Percentiles rank a stretch among this genome's conserved stretches.
These are phyloP conservation scores for Chytridium lagenaria DNA, from an alignment of 371 early-diverging fungal species.

Conservation along the genomic window DNA sequence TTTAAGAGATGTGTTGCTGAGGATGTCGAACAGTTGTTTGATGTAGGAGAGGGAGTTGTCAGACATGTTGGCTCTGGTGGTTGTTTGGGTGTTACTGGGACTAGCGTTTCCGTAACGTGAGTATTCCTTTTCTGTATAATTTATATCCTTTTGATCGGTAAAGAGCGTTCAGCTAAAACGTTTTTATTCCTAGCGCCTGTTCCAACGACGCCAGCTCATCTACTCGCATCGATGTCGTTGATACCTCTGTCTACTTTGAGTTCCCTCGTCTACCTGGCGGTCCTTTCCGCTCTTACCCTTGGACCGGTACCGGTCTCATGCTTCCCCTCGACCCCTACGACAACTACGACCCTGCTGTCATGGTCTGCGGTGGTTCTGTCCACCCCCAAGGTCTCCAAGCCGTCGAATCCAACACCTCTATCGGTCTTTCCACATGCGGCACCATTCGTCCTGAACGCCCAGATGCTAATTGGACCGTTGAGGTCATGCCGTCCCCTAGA, in stretches of 20 bases:
- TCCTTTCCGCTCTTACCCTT: conserved; percentile 62
- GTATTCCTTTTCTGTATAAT: neutral
- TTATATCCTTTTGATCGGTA: neutral
- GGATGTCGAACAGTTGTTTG: neutral
- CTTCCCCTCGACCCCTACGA: conserved; percentile 63
- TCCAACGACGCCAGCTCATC: neutral
- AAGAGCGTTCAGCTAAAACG: neutral
- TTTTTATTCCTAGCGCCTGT: neutral
- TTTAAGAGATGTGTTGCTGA: conserved; percentile 7
- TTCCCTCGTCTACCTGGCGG: conserved; percentile 22
- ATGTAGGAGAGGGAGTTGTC: neutral
- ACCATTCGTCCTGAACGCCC: conserved; percentile 16
- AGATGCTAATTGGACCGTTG: conserved; percentile 12
- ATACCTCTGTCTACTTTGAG: conserved; percentile 22
- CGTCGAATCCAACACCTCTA: conserved; percentile 3
- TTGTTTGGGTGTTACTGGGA: neutral
- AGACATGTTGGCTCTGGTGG: neutral
- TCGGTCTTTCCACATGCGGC: conserved; percentile 18
- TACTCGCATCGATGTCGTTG: neutral
- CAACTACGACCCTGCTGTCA: conserved; percentile 63
- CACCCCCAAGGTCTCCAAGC: conserved; percentile 6
- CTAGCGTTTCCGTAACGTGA: neutral
- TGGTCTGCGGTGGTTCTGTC: conserved; percentile 64
- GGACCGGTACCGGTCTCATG: conserved; percentile 64
- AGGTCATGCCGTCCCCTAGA: conserved; percentile 21